These are phyloP conservation scores for Arabidopsis arenosa DNA, from an alignment of 345 rosid genomes.

Conservation along the genomic window DNA sequence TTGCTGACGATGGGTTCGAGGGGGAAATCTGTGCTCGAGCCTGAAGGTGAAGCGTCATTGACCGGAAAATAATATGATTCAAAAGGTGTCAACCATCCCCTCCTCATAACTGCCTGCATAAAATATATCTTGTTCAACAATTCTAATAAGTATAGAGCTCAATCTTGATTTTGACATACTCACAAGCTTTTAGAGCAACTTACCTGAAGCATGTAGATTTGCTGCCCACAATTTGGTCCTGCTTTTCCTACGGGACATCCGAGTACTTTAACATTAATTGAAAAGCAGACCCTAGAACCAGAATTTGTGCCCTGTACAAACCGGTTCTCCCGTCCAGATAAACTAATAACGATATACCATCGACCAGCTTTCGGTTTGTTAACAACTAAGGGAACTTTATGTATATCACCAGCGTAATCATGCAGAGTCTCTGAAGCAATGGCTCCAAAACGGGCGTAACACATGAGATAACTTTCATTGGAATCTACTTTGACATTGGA, in stretches of 20 bases:
- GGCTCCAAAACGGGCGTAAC: conserved; percentile 80
- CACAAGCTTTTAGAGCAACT: not conserved
- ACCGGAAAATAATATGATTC: conserved; percentile 84
- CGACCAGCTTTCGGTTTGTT: conserved; percentile 73
- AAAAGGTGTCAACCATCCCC: conserved; percentile 59
- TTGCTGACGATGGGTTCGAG: conserved; percentile 79
- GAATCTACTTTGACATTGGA: conserved; percentile 51
- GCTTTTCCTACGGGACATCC: conserved; percentile 84
- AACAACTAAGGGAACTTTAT: conserved; percentile 62
- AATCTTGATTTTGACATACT: conserved; percentile 28
- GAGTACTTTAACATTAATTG: conserved; percentile 60
- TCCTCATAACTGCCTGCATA: conserved; percentile 82
- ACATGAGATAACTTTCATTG: conserved; percentile 55
- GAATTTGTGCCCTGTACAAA: conserved; percentile 44
- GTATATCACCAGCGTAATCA: conserved; percentile 74
- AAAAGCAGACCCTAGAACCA: conserved; percentile 64
- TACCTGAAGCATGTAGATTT: conserved; percentile 80
- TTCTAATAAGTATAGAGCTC: conserved; percentile 17
- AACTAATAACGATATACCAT: conserved; percentile 74
- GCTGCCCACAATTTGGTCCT: conserved; percentile 72
- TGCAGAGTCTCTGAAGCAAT: conserved; percentile 64
- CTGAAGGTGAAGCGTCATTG: conserved; percentile 56
- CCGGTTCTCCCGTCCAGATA: conserved; percentile 48
- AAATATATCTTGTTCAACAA: conserved; percentile 9
- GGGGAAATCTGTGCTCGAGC: conserved; percentile 60